phyloP scores from a whole-genome alignment of 805 yeast species.

The Vanderwaltozyma tropicalis region DNA sequence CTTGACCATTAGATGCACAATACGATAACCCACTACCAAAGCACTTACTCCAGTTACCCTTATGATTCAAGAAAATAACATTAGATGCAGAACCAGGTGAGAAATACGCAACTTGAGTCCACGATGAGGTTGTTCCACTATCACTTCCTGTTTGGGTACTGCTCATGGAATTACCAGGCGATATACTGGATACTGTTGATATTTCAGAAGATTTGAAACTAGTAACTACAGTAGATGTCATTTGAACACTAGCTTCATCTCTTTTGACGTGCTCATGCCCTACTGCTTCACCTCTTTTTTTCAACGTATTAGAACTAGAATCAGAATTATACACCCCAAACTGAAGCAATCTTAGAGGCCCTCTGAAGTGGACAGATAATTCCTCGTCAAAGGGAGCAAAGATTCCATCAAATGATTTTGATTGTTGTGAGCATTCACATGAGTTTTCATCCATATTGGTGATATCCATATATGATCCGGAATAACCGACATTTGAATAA shows the following conservation, averaged over 20 bases:
- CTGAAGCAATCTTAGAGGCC: conserved; percentile 51
- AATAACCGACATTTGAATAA: conserved; percentile 67
- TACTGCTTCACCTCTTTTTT: conserved; percentile 30
- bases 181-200: conserved; percentile 20
- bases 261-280: conserved; percentile 47
- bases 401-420: conserved; percentile 50
- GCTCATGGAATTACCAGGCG: conserved; percentile 25
- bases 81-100: conserved; percentile 61
- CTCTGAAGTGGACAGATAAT: conserved; percentile 68
- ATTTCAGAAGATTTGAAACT: conserved; percentile 3
- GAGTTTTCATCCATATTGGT: conserved; percentile 61
- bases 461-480: conserved; percentile 76
- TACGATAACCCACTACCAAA: conserved; percentile 91
- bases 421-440: conserved; percentile 56
- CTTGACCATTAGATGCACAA: conserved; percentile 65
- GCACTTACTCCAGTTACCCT: conserved; percentile 72
- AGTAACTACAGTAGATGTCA: not conserved
- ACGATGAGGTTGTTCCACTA: conserved; percentile 28
- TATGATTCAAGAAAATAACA: conserved; percentile 72
- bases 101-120: conserved; percentile 72
- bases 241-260: conserved; percentile 35
- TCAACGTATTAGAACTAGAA: conserved; percentile 32
- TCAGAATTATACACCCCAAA: conserved; percentile 83
- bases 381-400: conserved; percentile 61
- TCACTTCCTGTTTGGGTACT: not conserved